Percentiles rank a stretch among this genome's conserved stretches.
phyloP scores from a whole-genome alignment of 2,329 filamentous ascomycete species.

The Capronia americana region DNA sequence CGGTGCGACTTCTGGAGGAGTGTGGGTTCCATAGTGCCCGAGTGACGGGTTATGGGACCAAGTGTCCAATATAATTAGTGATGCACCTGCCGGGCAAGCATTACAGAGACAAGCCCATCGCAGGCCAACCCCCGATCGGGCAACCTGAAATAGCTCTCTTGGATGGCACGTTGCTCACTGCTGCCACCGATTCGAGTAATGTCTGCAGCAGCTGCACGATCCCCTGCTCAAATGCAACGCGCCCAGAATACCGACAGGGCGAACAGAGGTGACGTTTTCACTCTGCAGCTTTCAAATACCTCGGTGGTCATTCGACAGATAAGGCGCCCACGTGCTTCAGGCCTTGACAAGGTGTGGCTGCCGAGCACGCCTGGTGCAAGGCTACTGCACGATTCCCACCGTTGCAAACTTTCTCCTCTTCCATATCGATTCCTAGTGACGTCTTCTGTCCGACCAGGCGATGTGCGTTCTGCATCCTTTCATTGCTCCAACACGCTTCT shows the following conservation, averaged over 20 bases:
- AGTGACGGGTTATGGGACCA: conserved; percentile 8
- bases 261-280: conserved; percentile 2
- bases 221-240: background rate
- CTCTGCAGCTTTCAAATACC: conserved; percentile 13
- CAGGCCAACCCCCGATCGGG: background rate
- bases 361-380: background rate
- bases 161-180: background rate
- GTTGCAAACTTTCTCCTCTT: conserved; percentile 3
- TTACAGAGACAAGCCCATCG: background rate
- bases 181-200: conserved; percentile 1
- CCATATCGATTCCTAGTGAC: background rate
- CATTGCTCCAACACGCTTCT: conserved; percentile 6
- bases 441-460: background rate
- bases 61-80: background rate
- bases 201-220: background rate
- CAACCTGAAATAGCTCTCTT: background rate
- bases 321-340: conserved; percentile 9
- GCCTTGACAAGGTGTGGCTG: conserved; percentile 20
- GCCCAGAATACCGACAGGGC: background rate
- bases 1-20: conserved; percentile 56
- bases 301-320: conserved; percentile 7
- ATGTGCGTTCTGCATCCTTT: background rate
- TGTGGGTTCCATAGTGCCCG: conserved; percentile 35
- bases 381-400: conserved; percentile 13
- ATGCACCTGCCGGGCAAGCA: background rate